phyloP scores from a whole-genome alignment of 2,329 filamentous ascomycete genomes.

The Hymenoscyphus fraxineus region DNA sequence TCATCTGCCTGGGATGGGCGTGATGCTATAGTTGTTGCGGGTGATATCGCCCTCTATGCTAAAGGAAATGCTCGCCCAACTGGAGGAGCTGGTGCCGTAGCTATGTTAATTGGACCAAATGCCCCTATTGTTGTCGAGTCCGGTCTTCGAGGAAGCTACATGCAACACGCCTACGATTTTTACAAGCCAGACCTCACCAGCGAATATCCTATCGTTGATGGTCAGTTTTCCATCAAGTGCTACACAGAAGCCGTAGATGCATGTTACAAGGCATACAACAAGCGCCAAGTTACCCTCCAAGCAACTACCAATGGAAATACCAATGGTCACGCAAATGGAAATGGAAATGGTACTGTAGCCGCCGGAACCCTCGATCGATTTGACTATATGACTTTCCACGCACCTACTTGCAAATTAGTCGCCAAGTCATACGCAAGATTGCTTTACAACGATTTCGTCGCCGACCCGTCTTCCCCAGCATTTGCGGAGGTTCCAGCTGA shows the following conservation, averaged over 20 bases:
- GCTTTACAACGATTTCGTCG: slow-evolving; percentile 81
- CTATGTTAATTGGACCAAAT: slow-evolving; percentile 74
- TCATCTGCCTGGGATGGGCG: slow-evolving; percentile 83
- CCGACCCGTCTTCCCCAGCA: slow-evolving; percentile 60
- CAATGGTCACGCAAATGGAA: slow-evolving; percentile 53
- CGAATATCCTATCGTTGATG: slow-evolving; percentile 83
- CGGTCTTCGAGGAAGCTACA: slow-evolving; percentile 74
- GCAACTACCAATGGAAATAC: slow-evolving; percentile 47
- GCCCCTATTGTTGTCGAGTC: slow-evolving; percentile 74
- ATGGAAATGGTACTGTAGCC: slow-evolving; percentile 37
- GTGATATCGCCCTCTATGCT: slow-evolving; percentile 81
- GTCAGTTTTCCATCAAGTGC: slow-evolving; percentile 78
- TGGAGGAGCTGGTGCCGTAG: slow-evolving; percentile 74
- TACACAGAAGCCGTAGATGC: slow-evolving; percentile 77
- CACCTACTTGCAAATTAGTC: slow-evolving; percentile 83
- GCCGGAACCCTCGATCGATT: slow-evolving; percentile 65
- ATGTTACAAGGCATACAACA: slow-evolving; percentile 76
- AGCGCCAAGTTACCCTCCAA: slow-evolving; percentile 62
- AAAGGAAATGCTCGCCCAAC: slow-evolving; percentile 79
- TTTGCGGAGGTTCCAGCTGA: slow-evolving; percentile 75
- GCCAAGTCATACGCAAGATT: slow-evolving; percentile 80
- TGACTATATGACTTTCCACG: slow-evolving; percentile 79
- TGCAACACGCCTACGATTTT: slow-evolving; percentile 84
- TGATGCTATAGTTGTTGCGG: slow-evolving; percentile 74
- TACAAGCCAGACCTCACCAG: slow-evolving; percentile 86